phyloP scores from a whole-genome alignment of 78 protist species.

The Polysphondylium violaceum region DNA sequence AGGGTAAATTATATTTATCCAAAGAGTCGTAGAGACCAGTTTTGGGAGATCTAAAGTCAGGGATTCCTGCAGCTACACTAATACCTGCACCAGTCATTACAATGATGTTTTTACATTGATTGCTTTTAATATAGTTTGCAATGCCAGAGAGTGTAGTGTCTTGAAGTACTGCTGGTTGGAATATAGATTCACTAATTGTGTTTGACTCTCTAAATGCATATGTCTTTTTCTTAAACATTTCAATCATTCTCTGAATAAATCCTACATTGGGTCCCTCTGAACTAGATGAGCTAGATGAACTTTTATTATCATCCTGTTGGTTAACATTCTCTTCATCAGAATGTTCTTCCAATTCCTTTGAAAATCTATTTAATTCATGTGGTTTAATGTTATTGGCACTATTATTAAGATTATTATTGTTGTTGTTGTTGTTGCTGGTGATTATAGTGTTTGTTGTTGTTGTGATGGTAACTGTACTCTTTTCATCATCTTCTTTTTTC shows the following conservation, averaged over 20 bases:
- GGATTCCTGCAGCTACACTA: slow-evolving; percentile 90
- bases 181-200: neutral
- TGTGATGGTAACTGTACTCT: neutral
- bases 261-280: neutral
- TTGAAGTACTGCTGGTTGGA: neutral
- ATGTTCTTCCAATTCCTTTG: no score
- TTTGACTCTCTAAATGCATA: neutral
- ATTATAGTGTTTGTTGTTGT: neutral
- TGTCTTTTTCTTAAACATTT: neutral
- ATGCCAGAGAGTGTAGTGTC: slow-evolving; percentile 41
- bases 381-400: no score
- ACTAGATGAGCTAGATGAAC: slow-evolving; percentile 8
- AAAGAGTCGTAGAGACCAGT: slow-evolving; percentile 89
- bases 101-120: slow-evolving; percentile 65
- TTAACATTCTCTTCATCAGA: neutral
- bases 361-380: no score
- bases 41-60: slow-evolving; percentile 93
- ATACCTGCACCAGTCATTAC: slow-evolving; percentile 84
- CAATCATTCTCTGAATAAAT: slow-evolving; percentile 24
- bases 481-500: slow-evolving; percentile 5
- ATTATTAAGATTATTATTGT: no score
- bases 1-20: slow-evolving; percentile 88
- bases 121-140: slow-evolving; percentile 45
- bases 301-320: neutral
- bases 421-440: neutral